Evolutionary conservation across 140 eudicot species (phyloP).

Genomic region (Bidens hawaiensis): DNA sequence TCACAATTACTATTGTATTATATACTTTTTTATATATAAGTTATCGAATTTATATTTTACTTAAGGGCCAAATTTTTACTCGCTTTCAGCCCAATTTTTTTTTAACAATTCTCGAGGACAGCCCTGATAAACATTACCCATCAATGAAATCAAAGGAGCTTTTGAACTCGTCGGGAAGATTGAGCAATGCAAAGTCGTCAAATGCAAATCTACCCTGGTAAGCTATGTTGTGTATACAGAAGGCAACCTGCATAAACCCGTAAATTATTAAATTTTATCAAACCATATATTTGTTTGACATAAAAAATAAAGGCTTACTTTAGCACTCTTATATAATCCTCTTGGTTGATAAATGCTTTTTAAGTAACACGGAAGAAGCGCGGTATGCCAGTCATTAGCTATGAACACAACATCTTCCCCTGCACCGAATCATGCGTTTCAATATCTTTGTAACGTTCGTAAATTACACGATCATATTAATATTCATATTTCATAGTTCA

Average conservation of each 20-base stretch:
- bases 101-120: no score
- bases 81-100: no score
- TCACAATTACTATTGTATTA: no score
- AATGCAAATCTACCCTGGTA: conserved; percentile 93
- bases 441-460: neutral
- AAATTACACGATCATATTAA: neutral
- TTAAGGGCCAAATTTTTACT: no score
- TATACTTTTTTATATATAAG: no score
- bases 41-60: no score
- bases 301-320: conserved; percentile 35
- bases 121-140: conserved; percentile 66
- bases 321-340: conserved; percentile 63
- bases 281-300: neutral
- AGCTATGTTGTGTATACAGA: conserved; percentile 95
- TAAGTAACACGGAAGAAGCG: conserved; percentile 84
- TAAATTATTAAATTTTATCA: neutral
- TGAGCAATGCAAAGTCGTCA: conserved; percentile 66
- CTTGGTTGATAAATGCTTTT: conserved; percentile 65
- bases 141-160: conserved; percentile 91
- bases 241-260: conserved; percentile 57
- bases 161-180: conserved; percentile 68
- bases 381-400: conserved; percentile 97
- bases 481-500: neutral
- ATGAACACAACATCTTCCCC: conserved; percentile 92
- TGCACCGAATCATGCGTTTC: conserved; percentile 18